Conservation (phyloP, 139 green algal species). For the Chlamydomonas sp. region DNA sequence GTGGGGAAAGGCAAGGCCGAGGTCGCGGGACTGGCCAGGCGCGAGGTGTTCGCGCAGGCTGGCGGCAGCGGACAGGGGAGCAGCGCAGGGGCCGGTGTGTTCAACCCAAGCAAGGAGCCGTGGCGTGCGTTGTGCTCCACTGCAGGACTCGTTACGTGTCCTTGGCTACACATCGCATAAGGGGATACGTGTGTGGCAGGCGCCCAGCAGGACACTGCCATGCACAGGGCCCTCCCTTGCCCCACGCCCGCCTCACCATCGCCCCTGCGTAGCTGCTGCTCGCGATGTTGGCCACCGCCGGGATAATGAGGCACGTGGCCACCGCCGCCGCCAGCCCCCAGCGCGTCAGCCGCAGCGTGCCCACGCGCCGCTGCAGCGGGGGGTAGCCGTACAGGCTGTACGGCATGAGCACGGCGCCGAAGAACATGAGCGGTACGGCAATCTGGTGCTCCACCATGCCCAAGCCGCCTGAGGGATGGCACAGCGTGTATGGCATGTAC, state of each 20-base stretch:
- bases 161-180: no score
- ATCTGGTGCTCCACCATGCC: slow-evolving; percentile 59
- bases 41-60: no score
- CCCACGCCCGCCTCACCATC: not conserved
- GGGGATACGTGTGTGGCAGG: no score
- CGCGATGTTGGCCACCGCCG: slow-evolving; percentile 40
- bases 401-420: slow-evolving; percentile 61
- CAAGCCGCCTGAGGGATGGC: slow-evolving; percentile 54
- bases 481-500: no score
- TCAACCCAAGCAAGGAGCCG: no score
- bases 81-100: no score
- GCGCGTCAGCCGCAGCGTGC: slow-evolving; percentile 48
- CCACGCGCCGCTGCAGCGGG: slow-evolving; percentile 39
- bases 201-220: no score
- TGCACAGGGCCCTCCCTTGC: not conserved
- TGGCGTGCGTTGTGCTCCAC: no score
- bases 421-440: slow-evolving; percentile 64
- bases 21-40: no score
- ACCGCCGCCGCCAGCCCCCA: slow-evolving; percentile 50
- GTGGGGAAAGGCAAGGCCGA: no score
- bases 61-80: no score
- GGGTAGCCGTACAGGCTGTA: slow-evolving; percentile 62
- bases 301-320: slow-evolving; percentile 47
- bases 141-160: no score
- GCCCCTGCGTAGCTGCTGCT: not conserved